Evolutionary conservation across 31 red algal genomes (phyloP).

Genomic region (Bonnemaisonia californica): DNA sequence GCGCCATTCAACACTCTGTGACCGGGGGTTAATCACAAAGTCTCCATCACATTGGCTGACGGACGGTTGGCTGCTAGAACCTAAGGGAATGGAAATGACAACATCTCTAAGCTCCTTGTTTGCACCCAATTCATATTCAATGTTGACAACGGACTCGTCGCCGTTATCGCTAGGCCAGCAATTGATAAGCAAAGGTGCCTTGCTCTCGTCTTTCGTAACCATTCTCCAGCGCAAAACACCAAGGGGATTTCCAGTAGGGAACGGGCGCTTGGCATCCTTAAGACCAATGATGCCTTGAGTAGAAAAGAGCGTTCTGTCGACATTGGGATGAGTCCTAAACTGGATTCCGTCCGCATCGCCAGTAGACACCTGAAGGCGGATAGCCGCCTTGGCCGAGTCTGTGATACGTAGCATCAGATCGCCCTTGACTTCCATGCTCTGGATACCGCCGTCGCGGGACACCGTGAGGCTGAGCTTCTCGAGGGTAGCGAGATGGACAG

Average conservation of each 20-base stretch:
- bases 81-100: slow-evolving; percentile 79
- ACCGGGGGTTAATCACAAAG: slow-evolving; percentile 73
- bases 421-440: slow-evolving; percentile 94
- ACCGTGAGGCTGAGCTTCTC: slow-evolving; percentile 83
- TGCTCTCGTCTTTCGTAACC: slow-evolving; percentile 78
- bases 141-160: slow-evolving; percentile 80
- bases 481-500: slow-evolving; percentile 79
- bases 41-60: slow-evolving; percentile 85
- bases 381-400: slow-evolving; percentile 69
- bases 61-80: slow-evolving; percentile 59
- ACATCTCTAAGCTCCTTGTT: slow-evolving; percentile 86
- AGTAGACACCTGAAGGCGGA: slow-evolving; percentile 55
- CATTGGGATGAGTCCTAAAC: slow-evolving; percentile 91
- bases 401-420: slow-evolving; percentile 85
- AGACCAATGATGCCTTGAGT: slow-evolving; percentile 69
- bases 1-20: slow-evolving; percentile 79
- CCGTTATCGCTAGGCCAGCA: slow-evolving; percentile 93
- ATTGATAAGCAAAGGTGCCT: slow-evolving; percentile 85
- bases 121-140: slow-evolving; percentile 93
- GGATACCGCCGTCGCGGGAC: slow-evolving; percentile 84
- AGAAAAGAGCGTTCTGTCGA: slow-evolving; percentile 87
- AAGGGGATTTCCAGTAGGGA: slow-evolving; percentile 93
- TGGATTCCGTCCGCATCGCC: slow-evolving; percentile 80
- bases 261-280: slow-evolving; percentile 78
- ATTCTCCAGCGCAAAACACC: slow-evolving; percentile 90